These are phyloP conservation scores for Claviceps quebecensis DNA, from an alignment of 2,329 filamentous ascomycete species.

Conservation along the genomic window DNA sequence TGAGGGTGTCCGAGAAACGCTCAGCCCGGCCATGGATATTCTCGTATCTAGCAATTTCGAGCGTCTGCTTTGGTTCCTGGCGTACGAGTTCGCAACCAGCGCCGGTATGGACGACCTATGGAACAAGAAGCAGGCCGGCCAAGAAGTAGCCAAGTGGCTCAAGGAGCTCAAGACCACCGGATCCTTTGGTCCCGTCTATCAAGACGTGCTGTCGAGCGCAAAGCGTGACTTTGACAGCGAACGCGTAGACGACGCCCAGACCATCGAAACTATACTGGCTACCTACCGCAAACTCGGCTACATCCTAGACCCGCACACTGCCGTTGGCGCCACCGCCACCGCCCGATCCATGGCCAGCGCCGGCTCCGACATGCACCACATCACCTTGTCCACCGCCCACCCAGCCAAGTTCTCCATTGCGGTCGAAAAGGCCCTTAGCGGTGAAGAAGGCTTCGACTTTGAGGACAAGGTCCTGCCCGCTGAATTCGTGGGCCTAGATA, in stretches of 20 bases:
- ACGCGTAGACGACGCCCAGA: conserved; percentile 51
- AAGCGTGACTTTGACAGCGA: conserved; percentile 71
- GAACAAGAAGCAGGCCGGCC: conserved; percentile 56
- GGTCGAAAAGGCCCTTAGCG: conserved; percentile 64
- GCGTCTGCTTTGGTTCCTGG: conserved; percentile 84
- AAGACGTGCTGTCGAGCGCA: conserved; percentile 56
- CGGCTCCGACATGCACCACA: conserved; percentile 45
- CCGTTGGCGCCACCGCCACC: conserved; percentile 71
- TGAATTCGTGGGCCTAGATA: conserved; percentile 69
- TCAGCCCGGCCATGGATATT: conserved; percentile 95
- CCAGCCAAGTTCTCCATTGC: conserved; percentile 87
- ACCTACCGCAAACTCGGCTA: conserved; percentile 52
- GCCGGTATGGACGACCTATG: conserved; percentile 50
- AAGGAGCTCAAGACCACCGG: conserved; percentile 65
- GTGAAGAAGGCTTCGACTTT: conserved; percentile 62
- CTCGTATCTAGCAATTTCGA: conserved; percentile 95
- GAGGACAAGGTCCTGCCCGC: conserved; percentile 58
- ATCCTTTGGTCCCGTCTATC: conserved; percentile 65
- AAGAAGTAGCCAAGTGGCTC: conserved; percentile 68
- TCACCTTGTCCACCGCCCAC: conserved; percentile 85
- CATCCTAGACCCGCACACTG: conserved; percentile 83
- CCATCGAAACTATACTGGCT: conserved; percentile 47
- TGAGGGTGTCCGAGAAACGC: conserved; percentile 75
- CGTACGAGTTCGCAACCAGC: conserved; percentile 51
- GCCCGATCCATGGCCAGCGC: conserved; percentile 49